Conservation (phyloP, 2,329 filamentous ascomycete genomes). For the Pleurostoma richardsiae region DNA sequence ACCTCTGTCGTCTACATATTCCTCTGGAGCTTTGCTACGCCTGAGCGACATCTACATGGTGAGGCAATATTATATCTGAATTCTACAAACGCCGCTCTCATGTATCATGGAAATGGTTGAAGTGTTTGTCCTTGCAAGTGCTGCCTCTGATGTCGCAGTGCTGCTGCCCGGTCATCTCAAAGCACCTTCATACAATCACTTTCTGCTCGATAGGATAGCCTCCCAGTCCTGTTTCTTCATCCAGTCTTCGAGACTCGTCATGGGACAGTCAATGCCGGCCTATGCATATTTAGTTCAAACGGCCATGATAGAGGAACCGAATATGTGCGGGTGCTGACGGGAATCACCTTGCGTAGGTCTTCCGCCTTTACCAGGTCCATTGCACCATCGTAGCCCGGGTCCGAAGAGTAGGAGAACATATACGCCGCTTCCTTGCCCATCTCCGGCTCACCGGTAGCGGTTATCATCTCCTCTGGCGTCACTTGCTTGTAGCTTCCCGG, state of each 20-base stretch:
- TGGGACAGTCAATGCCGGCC: slow-evolving; percentile 38
- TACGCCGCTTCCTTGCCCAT: slow-evolving; percentile 35
- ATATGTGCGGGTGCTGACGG: too few species aligned
- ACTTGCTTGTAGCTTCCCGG: slow-evolving; percentile 32
- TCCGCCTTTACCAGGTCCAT: slow-evolving; percentile 34
- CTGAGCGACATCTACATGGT: too few species aligned
- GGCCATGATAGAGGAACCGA: neutral
- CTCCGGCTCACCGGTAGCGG: slow-evolving; percentile 28
- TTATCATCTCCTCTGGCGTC: slow-evolving; percentile 32
- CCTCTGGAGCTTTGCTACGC: too few species aligned
- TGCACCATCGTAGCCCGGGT: slow-evolving; percentile 44
- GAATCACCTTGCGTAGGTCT: slow-evolving; percentile 36
- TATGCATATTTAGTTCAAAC: slow-evolving; percentile 8
- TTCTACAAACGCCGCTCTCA: too few species aligned
- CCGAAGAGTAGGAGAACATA: slow-evolving; percentile 41
- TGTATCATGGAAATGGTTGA: too few species aligned
- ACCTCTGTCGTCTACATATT: too few species aligned
- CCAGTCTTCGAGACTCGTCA: slow-evolving; percentile 32
- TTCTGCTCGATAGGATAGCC: too few species aligned
- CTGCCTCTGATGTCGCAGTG: too few species aligned
- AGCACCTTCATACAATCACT: too few species aligned
- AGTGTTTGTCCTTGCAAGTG: too few species aligned
- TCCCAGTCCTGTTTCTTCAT: slow-evolving; percentile 28
- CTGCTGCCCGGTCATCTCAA: too few species aligned
- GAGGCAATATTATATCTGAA: too few species aligned